Percentiles rank a stretch among this genome's conserved stretches.
phyloP scores from a whole-genome alignment of 257 asterid species.

The Marsdenia floribunda region DNA sequence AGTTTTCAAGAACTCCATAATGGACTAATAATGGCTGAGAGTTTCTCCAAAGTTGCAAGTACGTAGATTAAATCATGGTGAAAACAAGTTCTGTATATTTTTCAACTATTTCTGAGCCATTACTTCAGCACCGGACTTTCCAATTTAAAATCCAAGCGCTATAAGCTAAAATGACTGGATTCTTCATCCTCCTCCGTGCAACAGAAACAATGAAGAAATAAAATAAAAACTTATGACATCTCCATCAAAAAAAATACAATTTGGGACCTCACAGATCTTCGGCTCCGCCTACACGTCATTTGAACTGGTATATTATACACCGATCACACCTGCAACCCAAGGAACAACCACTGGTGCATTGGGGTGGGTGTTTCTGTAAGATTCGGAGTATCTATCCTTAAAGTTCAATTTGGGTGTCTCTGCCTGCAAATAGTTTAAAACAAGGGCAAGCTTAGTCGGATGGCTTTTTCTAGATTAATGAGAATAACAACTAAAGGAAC shows the following conservation, averaged over 20 bases:
- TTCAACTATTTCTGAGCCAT: background rate
- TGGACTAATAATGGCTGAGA: background rate
- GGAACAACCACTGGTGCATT: slow-evolving; percentile 75
- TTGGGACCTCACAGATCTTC: slow-evolving; percentile 9
- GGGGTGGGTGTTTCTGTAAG: slow-evolving; percentile 66
- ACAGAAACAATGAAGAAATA: slow-evolving; percentile 3
- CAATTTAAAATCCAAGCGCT: slow-evolving; percentile 7
- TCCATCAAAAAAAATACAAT: background rate
- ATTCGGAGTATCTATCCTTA: slow-evolving; percentile 65
- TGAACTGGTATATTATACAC: slow-evolving; percentile 16
- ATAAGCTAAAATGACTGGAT: background rate
- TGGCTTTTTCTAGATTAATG: background rate
- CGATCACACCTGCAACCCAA: slow-evolving; percentile 78
- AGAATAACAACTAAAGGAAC: background rate
- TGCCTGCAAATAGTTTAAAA: slow-evolving; percentile 44
- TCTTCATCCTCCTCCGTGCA: slow-evolving; percentile 11
- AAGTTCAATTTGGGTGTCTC: slow-evolving; percentile 63
- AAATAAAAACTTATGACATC: background rate
- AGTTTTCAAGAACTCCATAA: background rate
- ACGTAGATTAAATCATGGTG: background rate
- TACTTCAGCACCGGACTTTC: slow-evolving; percentile 8
- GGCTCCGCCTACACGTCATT: background rate
- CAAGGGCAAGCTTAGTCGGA: background rate
- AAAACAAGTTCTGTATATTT: background rate
- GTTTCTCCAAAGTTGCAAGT: background rate